Evolutionary conservation across 2,329 filamentous ascomycete species (phyloP).

Genomic region (Alternaria alternata): DNA sequence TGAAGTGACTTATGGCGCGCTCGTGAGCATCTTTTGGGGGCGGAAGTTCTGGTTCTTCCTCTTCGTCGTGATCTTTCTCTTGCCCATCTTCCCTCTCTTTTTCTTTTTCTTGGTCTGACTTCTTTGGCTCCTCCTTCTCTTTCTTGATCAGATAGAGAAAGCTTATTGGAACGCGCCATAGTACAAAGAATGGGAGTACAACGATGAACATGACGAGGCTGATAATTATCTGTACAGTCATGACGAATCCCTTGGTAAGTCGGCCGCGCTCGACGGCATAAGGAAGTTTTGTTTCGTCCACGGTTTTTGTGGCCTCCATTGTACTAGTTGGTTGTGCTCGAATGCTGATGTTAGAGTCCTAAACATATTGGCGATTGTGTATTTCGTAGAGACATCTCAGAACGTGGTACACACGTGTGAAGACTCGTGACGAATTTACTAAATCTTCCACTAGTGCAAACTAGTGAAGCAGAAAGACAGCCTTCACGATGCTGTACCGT

Average conservation of each 20-base stretch:
- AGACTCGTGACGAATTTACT: neutral
- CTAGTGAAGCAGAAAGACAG: neutral
- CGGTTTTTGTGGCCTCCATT: neutral
- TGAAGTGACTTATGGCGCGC: neutral
- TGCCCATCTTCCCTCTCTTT: neutral
- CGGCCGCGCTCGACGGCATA: neutral
- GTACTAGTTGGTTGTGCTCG: neutral
- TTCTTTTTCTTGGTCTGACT: neutral
- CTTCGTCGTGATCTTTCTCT: neutral
- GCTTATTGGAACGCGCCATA: conserved; percentile 7
- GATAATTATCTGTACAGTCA: neutral
- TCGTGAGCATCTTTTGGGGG: neutral
- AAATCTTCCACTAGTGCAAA: neutral
- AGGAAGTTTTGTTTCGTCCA: neutral
- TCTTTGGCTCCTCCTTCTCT: neutral
- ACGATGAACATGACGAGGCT: conserved; percentile 1
- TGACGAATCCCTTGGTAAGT: neutral
- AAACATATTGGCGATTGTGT: neutral
- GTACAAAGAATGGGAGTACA: conserved; percentile 4
- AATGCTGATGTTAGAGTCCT: neutral
- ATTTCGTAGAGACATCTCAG: neutral
- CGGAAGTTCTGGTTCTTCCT: neutral
- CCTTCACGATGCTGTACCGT: neutral
- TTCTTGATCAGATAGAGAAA: conserved; percentile 3
- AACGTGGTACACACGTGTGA: neutral